phyloP scores from a whole-genome alignment of 1,139 yeast genomes.

The Blastobotrys buckinghamii region DNA sequence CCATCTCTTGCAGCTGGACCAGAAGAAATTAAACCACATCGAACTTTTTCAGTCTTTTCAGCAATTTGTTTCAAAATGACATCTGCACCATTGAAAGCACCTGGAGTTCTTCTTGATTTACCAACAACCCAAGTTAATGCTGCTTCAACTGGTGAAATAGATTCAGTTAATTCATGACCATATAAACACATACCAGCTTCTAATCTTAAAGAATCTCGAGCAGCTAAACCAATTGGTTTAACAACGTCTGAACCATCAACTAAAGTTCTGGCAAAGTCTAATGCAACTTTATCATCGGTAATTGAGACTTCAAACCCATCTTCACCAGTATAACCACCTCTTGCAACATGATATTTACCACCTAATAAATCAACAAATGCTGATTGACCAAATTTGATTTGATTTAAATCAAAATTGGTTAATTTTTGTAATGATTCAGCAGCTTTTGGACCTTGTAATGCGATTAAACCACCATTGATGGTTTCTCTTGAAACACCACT shows the following conservation, averaged over 20 bases:
- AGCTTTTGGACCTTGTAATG: conserved; percentile 89
- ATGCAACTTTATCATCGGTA: conserved; percentile 52
- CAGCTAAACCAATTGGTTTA: conserved; percentile 90
- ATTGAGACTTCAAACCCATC: conserved; percentile 94
- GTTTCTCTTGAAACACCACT: conserved; percentile 49
- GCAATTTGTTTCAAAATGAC: conserved; percentile 65
- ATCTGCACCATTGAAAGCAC: conserved; percentile 67
- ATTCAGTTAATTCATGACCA: conserved; percentile 82
- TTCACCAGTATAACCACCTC: conserved; percentile 98
- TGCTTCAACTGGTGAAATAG: conserved; percentile 84
- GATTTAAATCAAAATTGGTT: conserved; percentile 51
- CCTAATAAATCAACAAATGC: conserved; percentile 47
- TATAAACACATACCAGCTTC: conserved; percentile 99
- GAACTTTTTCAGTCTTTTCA: conserved; percentile 55
- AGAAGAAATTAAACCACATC: conserved; percentile 68
- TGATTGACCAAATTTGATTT: conserved; percentile 71
- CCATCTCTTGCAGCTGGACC: conserved; percentile 96
- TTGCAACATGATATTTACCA: conserved; percentile 59
- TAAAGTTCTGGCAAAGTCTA: conserved; percentile 56
- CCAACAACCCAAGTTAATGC: conserved; percentile 86
- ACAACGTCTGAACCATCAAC: conserved; percentile 54
- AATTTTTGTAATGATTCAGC: conserved; percentile 58
- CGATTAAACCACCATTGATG: conserved; percentile 73
- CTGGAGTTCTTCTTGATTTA: conserved; percentile 58
- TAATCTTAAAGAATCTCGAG: conserved; percentile 87